Conservation (phyloP, 169 alveolate genomes). For the Plasmodium blacklocki region DNA sequence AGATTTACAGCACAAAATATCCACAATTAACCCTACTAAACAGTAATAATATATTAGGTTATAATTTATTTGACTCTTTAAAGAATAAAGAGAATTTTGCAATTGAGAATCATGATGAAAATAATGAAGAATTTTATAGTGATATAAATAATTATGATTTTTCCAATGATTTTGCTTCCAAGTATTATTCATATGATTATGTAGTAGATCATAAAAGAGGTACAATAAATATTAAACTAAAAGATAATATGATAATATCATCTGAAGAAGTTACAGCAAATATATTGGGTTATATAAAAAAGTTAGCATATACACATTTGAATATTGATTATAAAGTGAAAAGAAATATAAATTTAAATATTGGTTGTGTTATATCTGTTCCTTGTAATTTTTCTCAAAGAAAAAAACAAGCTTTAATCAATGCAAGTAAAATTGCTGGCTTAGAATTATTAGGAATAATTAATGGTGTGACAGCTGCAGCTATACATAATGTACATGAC, state of each 20-base stretch:
- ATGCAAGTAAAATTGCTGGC: constrained; percentile 86
- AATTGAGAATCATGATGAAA: constrained; percentile 46
- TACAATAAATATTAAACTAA: constrained; percentile 76
- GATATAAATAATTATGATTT: constrained; percentile 39
- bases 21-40: constrained; percentile 63
- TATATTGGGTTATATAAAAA: constrained; percentile 82
- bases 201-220: constrained; percentile 65
- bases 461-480: constrained; percentile 86
- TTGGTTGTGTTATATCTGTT: constrained; percentile 82
- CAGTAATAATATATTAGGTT: constrained; percentile 63
- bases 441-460: constrained; percentile 79
- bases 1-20: constrained; percentile 54
- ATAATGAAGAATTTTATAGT: constrained; percentile 36
- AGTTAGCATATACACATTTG: constrained; percentile 79
- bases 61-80: constrained; percentile 32
- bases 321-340: constrained; percentile 75
- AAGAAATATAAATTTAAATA: constrained; percentile 41
- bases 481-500: constrained; percentile 79
- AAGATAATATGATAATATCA: constrained; percentile 78
- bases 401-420: constrained; percentile 78
- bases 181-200: constrained; percentile 73
- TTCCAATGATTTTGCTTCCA: constrained; percentile 16
- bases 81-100: constrained; percentile 45
- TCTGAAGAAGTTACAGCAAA: constrained; percentile 84
- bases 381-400: constrained; percentile 86